Base-by-base conservation (phyloP, 495 filamentous ascomycete genomes). In the Hamigera avellanea region DNA sequence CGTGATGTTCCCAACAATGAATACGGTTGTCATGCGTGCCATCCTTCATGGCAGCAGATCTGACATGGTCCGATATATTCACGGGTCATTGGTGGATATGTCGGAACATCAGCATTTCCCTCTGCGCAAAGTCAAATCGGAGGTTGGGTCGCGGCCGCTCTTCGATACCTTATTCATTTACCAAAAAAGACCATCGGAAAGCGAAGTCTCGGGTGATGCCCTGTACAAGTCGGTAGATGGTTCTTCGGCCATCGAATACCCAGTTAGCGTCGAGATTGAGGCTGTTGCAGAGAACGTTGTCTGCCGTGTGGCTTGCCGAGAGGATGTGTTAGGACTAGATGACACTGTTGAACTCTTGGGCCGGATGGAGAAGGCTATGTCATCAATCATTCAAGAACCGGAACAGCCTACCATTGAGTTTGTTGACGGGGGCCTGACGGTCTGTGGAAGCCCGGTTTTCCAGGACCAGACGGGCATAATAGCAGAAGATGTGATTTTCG, bases 181-280 rank as follows among this genome's bases (percentile, higher is more conserved):
- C 18, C 83, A 88, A 49, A 69, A 40, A 40, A 26, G 36, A 19
- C 44, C 41, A 2, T 26, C 41, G 28, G 28, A 30, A 4, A 12
- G 28, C n/a, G 28, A n/a, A 7, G 10, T 26, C 2, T 10, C 19
- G 3, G 10, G 16, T 5, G 25, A 13, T 10, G 10, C 45, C 13
- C 56, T 80, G 6, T 72, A 78, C 44, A 59, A 56, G 30, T 80
- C 80, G 14, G 54, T 78, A 5, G 62, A 70, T 19, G 73, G 78
- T 8, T 50, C 48, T 8, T 74, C 83, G 0, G 65, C 72, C 33
- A 73, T 84, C 14, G 83, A 88, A 39, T 89, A 85, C 46, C 81
- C 81, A 0, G 53, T 88, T n/a, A 86, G 81, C 42, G 69, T 81
- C 2, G 85, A 93, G 55, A 74, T 87, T 64, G 85, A 89, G 43